Conservation (phyloP, 257 asterid genomes). For the Eustoma russellianum region DNA sequence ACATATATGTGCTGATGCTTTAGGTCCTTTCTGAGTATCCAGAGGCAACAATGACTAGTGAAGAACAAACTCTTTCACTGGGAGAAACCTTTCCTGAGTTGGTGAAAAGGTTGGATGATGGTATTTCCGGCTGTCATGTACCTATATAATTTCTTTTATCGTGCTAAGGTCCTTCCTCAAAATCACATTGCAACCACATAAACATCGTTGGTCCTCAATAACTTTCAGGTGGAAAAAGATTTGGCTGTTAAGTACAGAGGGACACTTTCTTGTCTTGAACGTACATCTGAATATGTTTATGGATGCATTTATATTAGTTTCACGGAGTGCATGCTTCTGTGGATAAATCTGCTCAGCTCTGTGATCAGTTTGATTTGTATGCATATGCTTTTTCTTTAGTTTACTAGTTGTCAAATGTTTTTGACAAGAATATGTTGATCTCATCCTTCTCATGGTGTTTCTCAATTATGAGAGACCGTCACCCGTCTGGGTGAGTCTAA, state of each 20-base stretch:
- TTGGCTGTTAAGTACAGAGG: neutral
- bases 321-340: too few relatives aligned
- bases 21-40: slow-evolving; percentile 83
- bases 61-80: slow-evolving; percentile 59
- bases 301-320: too few relatives aligned
- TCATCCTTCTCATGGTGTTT: too few relatives aligned
- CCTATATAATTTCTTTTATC: slow-evolving; percentile 12
- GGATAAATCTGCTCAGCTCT: too few relatives aligned
- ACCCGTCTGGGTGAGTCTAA: too few relatives aligned
- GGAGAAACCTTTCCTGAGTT: slow-evolving; percentile 70
- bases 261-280: neutral
- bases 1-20: slow-evolving; percentile 5
- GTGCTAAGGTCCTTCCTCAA: neutral
- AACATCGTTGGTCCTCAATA: neutral
- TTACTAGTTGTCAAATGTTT: too few relatives aligned
- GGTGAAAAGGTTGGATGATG: slow-evolving; percentile 96
- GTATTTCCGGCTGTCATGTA: slow-evolving; percentile 49
- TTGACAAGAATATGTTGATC: too few relatives aligned
- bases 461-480: too few relatives aligned
- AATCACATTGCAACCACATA: neutral
- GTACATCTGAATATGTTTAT: too few relatives aligned
- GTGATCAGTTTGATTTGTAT: too few relatives aligned
- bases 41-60: slow-evolving; percentile 67
- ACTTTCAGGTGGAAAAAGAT: neutral
- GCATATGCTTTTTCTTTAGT: too few relatives aligned